These are phyloP conservation scores for Peronosclerospora sorghi DNA, from an alignment of 352 stramenopile genomes.

Conservation along the genomic window DNA sequence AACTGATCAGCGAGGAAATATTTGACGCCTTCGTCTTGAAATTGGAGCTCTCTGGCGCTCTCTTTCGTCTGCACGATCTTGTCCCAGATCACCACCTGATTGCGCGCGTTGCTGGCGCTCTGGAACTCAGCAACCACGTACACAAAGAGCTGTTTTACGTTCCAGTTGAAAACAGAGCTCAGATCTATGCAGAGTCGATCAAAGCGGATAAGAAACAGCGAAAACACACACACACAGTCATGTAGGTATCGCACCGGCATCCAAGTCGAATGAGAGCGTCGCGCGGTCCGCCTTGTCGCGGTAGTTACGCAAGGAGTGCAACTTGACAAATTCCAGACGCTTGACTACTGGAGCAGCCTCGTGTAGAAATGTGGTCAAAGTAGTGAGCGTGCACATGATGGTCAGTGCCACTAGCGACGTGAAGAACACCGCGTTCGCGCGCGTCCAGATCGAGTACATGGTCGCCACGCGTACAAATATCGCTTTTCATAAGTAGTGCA, in stretches of 20 bases:
- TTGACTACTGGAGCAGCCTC: constrained; percentile 43
- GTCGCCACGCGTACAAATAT: constrained; percentile 8
- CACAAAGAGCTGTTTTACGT: constrained; percentile 85
- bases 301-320: constrained; percentile 79
- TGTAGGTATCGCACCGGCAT: constrained; percentile 35
- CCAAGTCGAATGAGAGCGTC: constrained; percentile 73
- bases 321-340: constrained; percentile 44
- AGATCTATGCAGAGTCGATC: constrained; percentile 27
- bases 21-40: constrained; percentile 60
- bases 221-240: not conserved
- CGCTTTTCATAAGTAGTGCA: constrained; percentile 1
- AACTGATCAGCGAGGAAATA: constrained; percentile 76
- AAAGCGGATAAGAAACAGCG: not conserved
- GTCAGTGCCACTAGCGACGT: constrained; percentile 65
- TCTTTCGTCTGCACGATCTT: constrained; percentile 69
- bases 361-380: constrained; percentile 62
- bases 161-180: constrained; percentile 86
- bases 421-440: constrained; percentile 76
- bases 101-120: constrained; percentile 48
- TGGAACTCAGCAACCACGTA: constrained; percentile 80
- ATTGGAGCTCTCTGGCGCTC: constrained; percentile 31
- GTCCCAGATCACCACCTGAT: constrained; percentile 83
- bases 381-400: constrained; percentile 63
- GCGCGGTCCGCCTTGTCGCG: constrained; percentile 68
- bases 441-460: constrained; percentile 84